Evolutionary conservation across 108 stramenopile species (phyloP), one percentile per base, ranked within the genome.

Genomic region (Cyclotella baltica): DNA sequence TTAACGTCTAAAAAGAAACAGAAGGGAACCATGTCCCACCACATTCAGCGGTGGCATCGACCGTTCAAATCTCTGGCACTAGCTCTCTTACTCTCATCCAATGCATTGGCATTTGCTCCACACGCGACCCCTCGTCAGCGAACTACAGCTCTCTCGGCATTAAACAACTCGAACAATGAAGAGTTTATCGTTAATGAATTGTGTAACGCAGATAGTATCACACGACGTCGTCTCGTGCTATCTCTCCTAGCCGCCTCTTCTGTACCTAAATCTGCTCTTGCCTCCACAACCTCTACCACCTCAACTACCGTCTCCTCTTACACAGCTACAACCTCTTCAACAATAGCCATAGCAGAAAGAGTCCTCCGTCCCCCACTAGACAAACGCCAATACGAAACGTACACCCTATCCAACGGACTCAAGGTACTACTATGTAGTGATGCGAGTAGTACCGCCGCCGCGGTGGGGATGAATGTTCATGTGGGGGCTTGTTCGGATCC

Each of bases 401-500:
- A 83, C 56, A 83, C 81, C 11, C 38, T 95, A 18, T 69, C 80
- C 23, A 95, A 95, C 57, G 91, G 91, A 0, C 63, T 97, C 15
- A 76, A 84, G 33, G 88, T 92, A 3, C 23, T 97, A 10, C 51
- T 97, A 36, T 92, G 95, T 53, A 90, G 88, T n/a, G 98, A 98
- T 77, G 86, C 93, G 0, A 51, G 84, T 29, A 83, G 95, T 37
- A 96, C 90, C 23, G 80, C 88, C 37, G 91, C 91, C 1, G 91
- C 96, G 1, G 97, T 89, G 16, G 91, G 92, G 10, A 91, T 98
- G 91, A 87, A 92, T 77, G 96, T 98, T 22, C 95, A 97, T 69
- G 97, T 96, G 9, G 98, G 95, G 4, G 89, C 92, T 20, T 86
- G 85, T 56, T 85, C 87, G 28, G 97, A 98, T 78, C 98, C 98